phyloP scores from a whole-genome alignment of 1,284 basidiomycete genomes.

The Thecaphora thlaspeos region DNA sequence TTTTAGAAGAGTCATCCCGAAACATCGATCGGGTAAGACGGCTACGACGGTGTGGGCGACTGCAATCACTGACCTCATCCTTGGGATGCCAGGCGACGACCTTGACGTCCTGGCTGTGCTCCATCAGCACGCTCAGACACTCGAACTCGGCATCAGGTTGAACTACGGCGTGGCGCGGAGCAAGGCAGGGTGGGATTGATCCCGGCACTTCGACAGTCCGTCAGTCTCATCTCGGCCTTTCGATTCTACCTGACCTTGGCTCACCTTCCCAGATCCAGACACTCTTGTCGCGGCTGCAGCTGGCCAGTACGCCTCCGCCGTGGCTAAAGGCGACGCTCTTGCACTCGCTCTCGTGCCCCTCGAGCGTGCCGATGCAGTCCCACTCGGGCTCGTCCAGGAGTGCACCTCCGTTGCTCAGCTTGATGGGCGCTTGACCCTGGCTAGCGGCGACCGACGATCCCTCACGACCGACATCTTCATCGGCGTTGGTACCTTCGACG shows the following conservation, averaged over 20 bases:
- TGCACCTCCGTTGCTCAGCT: slow-evolving; percentile 60
- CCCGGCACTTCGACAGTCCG: too few relatives aligned
- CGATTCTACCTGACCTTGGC: too few relatives aligned
- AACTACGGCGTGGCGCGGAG: too few relatives aligned
- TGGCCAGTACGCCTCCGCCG: slow-evolving; percentile 78
- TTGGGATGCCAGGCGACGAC: slow-evolving; percentile 89
- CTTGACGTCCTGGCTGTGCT: slow-evolving; percentile 96
- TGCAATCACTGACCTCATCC: slow-evolving; percentile 72
- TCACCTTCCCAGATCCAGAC: slow-evolving; percentile 95
- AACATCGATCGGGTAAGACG: too few relatives aligned
- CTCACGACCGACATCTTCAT: too few relatives aligned
- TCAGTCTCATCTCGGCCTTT: too few relatives aligned
- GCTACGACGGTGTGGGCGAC: too few relatives aligned
- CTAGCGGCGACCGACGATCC: too few relatives aligned
- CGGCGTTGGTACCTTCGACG: slow-evolving; percentile 12
- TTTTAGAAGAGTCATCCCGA: too few relatives aligned
- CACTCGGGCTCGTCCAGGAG: slow-evolving; percentile 58
- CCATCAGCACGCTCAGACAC: slow-evolving; percentile 92
- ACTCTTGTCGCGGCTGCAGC: slow-evolving; percentile 90
- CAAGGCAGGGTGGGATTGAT: too few relatives aligned
- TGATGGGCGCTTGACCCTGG: slow-evolving; percentile 54
- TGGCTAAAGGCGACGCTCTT: slow-evolving; percentile 86
- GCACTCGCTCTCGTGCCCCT: slow-evolving; percentile 97
- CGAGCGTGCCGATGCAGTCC: slow-evolving; percentile 83
- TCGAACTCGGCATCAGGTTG: slow-evolving; percentile 80